These are phyloP conservation scores for Cichorium intybus DNA, from an alignment of 140 eudicot genomes.

Conservation along the genomic window DNA sequence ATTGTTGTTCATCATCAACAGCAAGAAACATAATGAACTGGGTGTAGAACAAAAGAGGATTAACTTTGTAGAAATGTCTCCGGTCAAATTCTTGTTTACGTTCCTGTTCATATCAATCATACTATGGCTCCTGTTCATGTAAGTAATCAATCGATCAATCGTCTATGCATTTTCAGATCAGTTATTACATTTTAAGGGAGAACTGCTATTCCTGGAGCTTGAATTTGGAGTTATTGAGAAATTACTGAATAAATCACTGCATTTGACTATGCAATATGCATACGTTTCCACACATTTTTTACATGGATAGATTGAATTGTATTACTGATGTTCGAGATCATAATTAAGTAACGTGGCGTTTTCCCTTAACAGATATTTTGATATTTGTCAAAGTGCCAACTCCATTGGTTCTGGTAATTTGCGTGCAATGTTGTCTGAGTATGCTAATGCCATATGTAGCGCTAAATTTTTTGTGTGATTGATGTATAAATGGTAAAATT, in stretches of 20 bases:
- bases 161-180: not conserved
- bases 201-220: slow-evolving; percentile 10
- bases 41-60: slow-evolving; percentile 15
- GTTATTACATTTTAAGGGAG: not conserved
- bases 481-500: slow-evolving; percentile 8
- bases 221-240: slow-evolving; percentile 12
- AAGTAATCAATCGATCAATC: slow-evolving; percentile 23
- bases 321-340: slow-evolving; percentile 5
- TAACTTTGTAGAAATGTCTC: slow-evolving; percentile 41
- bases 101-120: slow-evolving; percentile 69
- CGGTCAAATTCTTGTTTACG: slow-evolving; percentile 74
- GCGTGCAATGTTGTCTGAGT: not conserved
- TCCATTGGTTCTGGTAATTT: slow-evolving; percentile 5
- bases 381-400: slow-evolving; percentile 5
- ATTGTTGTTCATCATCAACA: slow-evolving; percentile 23
- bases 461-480: slow-evolving; percentile 4
- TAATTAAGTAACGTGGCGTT: slow-evolving; percentile 2
- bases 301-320: not conserved
- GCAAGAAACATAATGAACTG: slow-evolving; percentile 18
- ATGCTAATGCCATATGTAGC: not conserved
- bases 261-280: not conserved
- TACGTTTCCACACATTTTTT: not conserved
- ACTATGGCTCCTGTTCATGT: slow-evolving; percentile 79
- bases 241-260: slow-evolving; percentile 2
- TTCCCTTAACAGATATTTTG: not conserved